Conservation (phyloP, 1,139 yeast genomes). For the Diutina neorugosa region DNA sequence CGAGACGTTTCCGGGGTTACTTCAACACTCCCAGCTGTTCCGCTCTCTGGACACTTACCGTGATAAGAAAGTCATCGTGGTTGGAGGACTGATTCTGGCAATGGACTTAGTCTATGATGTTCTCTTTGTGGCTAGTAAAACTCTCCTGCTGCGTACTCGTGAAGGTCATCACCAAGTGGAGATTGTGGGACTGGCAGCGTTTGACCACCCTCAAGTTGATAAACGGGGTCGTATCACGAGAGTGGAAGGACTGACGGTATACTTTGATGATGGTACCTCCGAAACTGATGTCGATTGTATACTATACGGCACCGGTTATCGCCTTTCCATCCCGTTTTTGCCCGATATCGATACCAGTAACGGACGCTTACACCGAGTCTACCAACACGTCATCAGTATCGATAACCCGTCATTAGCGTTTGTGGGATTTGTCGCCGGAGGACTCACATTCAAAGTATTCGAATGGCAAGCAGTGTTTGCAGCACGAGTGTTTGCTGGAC, state of each 20-base stretch:
- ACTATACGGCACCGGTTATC: slow-evolving; percentile 1
- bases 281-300: background rate
- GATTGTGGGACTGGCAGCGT: slow-evolving; percentile 1
- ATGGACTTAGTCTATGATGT: slow-evolving; percentile 2
- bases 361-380: background rate
- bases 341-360: background rate
- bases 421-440: slow-evolving; percentile 2
- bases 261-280: background rate
- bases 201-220: slow-evolving; percentile 1
- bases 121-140: slow-evolving; percentile 1
- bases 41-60: background rate
- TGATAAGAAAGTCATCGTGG: background rate
- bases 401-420: background rate
- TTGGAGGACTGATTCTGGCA: background rate
- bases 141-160: slow-evolving; percentile 2
- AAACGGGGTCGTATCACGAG: background rate
- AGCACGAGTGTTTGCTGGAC: background rate
- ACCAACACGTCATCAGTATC: slow-evolving; percentile 2
- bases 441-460: background rate
- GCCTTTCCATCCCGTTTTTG: background rate
- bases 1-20: background rate
- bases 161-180: background rate
- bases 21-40: background rate
- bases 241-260: slow-evolving; percentile 1
- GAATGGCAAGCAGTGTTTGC: slow-evolving; percentile 4